Evolutionary conservation across 73 alveolate genomes (phyloP).

Genomic region (Strombidium stylifer): DNA sequence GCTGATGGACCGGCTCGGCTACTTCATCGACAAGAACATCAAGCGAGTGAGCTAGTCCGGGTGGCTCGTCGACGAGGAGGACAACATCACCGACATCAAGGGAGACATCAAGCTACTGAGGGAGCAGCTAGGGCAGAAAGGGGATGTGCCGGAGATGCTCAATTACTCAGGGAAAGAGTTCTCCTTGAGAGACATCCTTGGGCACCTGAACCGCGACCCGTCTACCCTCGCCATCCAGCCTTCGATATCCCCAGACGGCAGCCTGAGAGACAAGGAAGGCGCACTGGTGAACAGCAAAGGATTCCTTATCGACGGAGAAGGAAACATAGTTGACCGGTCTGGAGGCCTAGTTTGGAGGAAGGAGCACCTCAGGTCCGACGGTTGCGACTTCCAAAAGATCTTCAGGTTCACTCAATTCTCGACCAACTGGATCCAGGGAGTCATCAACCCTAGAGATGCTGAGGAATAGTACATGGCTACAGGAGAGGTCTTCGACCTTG

Average conservation of each 20-base stretch:
- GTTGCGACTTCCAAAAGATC: constrained; percentile 24
- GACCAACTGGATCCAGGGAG: constrained; percentile 7
- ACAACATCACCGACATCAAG: constrained; percentile 11
- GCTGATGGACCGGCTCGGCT: constrained; percentile 17
- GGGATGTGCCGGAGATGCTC: constrained; percentile 9
- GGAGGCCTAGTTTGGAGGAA: constrained; percentile 19
- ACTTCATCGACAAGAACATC: constrained; percentile 24
- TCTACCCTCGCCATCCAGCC: background rate
- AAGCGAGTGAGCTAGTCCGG: constrained; percentile 25
- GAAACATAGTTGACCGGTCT: constrained; percentile 8
- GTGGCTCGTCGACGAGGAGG: constrained; percentile 28
- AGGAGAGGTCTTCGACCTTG: constrained; percentile 2
- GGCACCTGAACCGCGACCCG: constrained; percentile 11
- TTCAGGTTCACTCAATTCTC: constrained; percentile 8
- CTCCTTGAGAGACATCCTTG: constrained; percentile 13
- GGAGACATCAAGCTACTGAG: constrained; percentile 12
- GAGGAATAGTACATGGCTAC: background rate
- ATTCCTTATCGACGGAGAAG: constrained; percentile 24
- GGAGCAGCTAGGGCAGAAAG: constrained; percentile 5
- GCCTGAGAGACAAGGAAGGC: background rate
- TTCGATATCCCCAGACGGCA: background rate
- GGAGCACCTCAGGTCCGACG: constrained; percentile 20
- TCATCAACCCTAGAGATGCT: background rate
- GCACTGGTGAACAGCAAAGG: constrained; percentile 24
- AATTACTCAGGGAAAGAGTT: constrained; percentile 11